phyloP scores from a whole-genome alignment of 768 basidiomycete genomes.

The Hebeloma cylindrosporum region DNA sequence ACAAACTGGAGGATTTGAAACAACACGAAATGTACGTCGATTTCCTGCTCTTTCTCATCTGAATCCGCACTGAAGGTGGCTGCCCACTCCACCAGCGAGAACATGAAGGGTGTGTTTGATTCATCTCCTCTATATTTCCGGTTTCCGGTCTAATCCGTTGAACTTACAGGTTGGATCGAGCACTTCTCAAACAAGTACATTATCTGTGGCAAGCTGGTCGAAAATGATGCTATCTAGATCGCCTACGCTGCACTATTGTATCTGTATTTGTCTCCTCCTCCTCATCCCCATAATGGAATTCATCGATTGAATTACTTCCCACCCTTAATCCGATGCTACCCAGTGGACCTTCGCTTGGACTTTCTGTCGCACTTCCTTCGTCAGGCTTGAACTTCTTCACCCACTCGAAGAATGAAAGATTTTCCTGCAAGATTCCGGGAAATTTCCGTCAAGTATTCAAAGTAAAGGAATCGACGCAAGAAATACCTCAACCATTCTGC shows the following conservation, averaged over 20 bases:
- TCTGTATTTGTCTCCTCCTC: constrained; percentile 17
- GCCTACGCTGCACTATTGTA: constrained; percentile 7
- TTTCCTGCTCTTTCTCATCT: not conserved
- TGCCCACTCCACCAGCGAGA: constrained; percentile 56
- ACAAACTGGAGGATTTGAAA: constrained; percentile 77
- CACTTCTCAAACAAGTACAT: constrained; percentile 94
- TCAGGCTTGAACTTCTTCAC: constrained; percentile 10
- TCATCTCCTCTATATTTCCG: not conserved
- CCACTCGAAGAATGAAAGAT: constrained; percentile 14
- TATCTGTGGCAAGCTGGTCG: constrained; percentile 83
- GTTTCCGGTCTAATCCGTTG: constrained; percentile 7
- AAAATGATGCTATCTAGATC: constrained; percentile 61
- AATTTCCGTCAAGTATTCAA: not conserved
- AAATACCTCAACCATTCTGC: constrained; percentile 50
- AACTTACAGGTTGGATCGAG: constrained; percentile 82
- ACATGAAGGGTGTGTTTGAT: constrained; percentile 74
- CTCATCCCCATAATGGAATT: constrained; percentile 6
- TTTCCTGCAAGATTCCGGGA: constrained; percentile 11
- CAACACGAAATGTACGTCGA: constrained; percentile 76
- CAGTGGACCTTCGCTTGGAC: not conserved
- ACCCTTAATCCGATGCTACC: not conserved
- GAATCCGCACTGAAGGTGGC: constrained; percentile 11
- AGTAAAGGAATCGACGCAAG: not conserved
- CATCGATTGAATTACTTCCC: not conserved
- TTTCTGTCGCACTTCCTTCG: not conserved